A percentile compares a stretch with the other conserved stretches of the same genome.
Evolutionary conservation across 306 rosid species (phyloP).

Genomic region (Sindora glabra): DNA sequence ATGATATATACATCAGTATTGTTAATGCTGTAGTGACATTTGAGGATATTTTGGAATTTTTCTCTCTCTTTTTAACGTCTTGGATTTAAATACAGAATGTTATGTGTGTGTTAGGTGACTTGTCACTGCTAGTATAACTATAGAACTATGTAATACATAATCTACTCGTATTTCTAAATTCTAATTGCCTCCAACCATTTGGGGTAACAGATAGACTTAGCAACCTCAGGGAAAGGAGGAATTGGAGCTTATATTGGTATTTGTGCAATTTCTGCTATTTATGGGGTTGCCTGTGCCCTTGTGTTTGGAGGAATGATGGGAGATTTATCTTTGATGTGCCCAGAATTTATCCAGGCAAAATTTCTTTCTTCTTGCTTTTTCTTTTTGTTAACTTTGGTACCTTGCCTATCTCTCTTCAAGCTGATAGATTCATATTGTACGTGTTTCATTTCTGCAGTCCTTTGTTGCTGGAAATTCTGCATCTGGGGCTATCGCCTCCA

Average conservation of each 20-base stretch:
- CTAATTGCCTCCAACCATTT: background rate
- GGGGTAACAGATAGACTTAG: constrained; percentile 60
- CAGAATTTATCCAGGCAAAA: constrained; percentile 77
- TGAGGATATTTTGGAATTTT: too few relatives aligned
- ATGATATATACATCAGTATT: too few relatives aligned
- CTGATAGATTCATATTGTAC: background rate
- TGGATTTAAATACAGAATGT: too few relatives aligned
- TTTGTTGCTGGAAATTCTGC: constrained; percentile 65
- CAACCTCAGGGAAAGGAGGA: constrained; percentile 71
- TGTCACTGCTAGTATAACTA: too few relatives aligned
- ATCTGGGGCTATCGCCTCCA: constrained; percentile 62
- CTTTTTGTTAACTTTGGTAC: too few relatives aligned
- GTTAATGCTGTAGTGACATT: too few relatives aligned
- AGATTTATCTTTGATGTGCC: constrained; percentile 66
- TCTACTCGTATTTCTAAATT: background rate
- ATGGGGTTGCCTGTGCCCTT: constrained; percentile 76
- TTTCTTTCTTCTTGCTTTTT: background rate
- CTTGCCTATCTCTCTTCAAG: too few relatives aligned
- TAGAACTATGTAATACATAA: background rate
- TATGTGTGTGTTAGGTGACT: too few relatives aligned
- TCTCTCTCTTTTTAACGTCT: too few relatives aligned
- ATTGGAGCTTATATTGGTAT: constrained; percentile 58
- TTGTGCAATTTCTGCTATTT: constrained; percentile 51
- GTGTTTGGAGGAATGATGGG: constrained; percentile 88
- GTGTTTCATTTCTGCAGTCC: too few relatives aligned